Conservation (phyloP, 345 rosid species). For the Brassica nigra region DNA sequence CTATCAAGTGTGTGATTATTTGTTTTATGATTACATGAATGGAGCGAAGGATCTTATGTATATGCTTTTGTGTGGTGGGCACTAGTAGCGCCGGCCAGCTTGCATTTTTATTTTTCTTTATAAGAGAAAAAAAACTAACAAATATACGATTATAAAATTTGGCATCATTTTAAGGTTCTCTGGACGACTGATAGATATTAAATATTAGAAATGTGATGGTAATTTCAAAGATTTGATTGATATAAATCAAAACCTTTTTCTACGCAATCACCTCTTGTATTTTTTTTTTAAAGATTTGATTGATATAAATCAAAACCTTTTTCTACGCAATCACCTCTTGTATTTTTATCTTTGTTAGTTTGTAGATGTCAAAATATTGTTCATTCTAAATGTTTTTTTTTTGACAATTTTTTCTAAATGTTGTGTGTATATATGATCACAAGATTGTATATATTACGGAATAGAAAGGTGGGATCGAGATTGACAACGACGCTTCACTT, state of each 20-base stretch:
- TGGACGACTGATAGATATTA: neutral
- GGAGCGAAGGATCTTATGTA: neutral
- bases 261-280: neutral
- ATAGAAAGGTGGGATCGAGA: constrained; percentile 24
- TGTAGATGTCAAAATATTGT: neutral
- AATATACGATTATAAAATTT: constrained; percentile 3
- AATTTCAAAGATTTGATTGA: neutral
- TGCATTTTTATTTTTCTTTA: constrained; percentile 13
- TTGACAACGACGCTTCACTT: constrained; percentile 37
- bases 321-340: neutral
- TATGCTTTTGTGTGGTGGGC: constrained; percentile 20
- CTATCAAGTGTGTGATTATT: neutral
- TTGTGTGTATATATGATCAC: constrained; percentile 7
- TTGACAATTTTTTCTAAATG: neutral
- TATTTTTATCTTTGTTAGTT: neutral
- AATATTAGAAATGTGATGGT: no score
- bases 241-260: neutral
- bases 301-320: neutral
- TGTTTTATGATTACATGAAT: constrained; percentile 8
- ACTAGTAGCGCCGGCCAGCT: constrained; percentile 34
- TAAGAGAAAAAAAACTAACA: neutral
- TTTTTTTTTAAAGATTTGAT: neutral
- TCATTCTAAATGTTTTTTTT: neutral
- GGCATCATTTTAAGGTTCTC: constrained; percentile 14
- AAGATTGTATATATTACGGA: constrained; percentile 12